Base-by-base conservation (phyloP, 2,329 filamentous ascomycete genomes). In the Fusarium veterinarium region DNA sequence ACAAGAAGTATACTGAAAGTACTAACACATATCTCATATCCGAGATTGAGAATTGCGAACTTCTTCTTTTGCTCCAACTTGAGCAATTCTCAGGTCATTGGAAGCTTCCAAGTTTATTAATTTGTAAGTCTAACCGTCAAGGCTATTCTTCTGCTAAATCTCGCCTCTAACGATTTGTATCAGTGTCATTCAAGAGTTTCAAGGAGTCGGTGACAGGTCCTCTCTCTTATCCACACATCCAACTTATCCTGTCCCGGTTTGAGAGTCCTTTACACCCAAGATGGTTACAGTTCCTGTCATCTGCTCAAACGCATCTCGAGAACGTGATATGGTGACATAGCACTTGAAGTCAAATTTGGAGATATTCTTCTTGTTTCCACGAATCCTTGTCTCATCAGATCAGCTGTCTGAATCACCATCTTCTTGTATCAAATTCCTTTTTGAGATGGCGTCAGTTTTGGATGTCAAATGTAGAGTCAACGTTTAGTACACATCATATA, bases 401-500 rank as follows among this genome's bases (percentile, higher is more conserved):
- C 19, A 12, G 11, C 16, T 44, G 7, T 19, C 16, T 25, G 23
- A 9, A 10, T 23, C 10, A 5, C 8, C 23, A 25, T 25, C 23
- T 25, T 25, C 23, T 25, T 5, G 23, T 25, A 25, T 25, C 23
- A 5, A 7, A 23, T 9, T 44, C 7, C 1, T 8, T 19, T 19
- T 2, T 25, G 16, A 12, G 16, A 19, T 25, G 16, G 1, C 16
- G 4, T 44, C 41, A 8, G 23, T 23, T 12, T 44, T 25, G 10
- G 7, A 7, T 12, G 16, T 4, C 0, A 13, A 19, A 8, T 23
- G 1, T 12, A 13, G 1, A 28, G 1, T 25, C 16, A 13, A 6
- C 23, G 8, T 3, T 8, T 19, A 11, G 16, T 8, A 28, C 5
- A 17, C 4, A 16, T 48, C 20, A 12, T 17, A 23, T 11, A 1